Base-by-base conservation (phyloP, 768 basidiomycete genomes). In the Boletus rufocinnamomeus region DNA sequence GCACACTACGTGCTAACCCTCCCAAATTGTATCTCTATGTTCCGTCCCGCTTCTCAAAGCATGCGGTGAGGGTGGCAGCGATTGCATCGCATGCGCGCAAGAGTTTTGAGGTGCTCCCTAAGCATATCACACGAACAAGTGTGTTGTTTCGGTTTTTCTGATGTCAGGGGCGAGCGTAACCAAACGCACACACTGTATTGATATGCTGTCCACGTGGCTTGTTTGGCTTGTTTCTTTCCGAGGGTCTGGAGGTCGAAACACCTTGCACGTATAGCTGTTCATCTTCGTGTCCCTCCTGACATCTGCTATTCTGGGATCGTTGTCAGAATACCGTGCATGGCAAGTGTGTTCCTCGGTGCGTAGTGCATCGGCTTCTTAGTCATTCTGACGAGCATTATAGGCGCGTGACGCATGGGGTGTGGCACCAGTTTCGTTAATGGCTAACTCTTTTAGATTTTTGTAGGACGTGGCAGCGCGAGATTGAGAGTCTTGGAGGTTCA, bases 401-500 rank as follows among this genome's bases (percentile, higher is more conserved):
- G 30, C 10, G 11, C 13, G 50, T 16, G 28, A 9, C 9, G 25
- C 32, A 51, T 32, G 45, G 4, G 23, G 25, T 45, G 34, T 23
- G 21, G 13, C 14, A 7, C 10, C 4, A 5, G 25, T 37, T 32
- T 21, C 21, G 21, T 17, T 37, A 21, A 43, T 16, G n/a, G 13
- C 17, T 35, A 10, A 19, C 23, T 14, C n/a, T 25, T 35, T 38
- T 40, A 37, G 8, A 44, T 47, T 38, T 34, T 17, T n/a, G 28
- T 48, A 50, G 27, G 40, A 58, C 51, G 47, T 60, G 54, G 58
- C 52, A 60, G 21, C 44, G n/a, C 10, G 41, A 23, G 38, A 34
- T 35, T 17, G 45, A 23, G 19, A 6, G 10, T 17, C 17, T 28
- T 27, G 1, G 23, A 23, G 30, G 19, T 19, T 47, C 25, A 13